These are phyloP conservation scores for Penicillium samsonianum DNA, from an alignment of 495 filamentous ascomycete species.

Conservation along the genomic window DNA sequence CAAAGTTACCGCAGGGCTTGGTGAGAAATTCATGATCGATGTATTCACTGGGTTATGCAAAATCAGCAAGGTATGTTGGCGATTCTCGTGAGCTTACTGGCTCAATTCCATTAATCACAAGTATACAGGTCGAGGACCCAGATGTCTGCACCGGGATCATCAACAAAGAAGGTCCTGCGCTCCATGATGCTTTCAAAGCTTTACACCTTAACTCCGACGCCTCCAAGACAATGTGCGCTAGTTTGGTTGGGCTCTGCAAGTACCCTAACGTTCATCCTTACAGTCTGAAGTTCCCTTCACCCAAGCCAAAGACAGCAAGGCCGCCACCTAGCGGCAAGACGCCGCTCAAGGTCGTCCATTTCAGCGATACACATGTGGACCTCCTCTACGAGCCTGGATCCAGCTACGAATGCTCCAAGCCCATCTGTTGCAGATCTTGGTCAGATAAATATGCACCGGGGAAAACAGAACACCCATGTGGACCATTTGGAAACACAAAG, in stretches of 20 bases:
- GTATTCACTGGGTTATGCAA: slow-evolving; percentile 50
- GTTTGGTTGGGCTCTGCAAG: slow-evolving; percentile 50
- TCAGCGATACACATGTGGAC: slow-evolving; percentile 59
- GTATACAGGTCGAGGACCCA: slow-evolving; percentile 38
- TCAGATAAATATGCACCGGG: slow-evolving; percentile 44
- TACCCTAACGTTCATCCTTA: slow-evolving; percentile 46
- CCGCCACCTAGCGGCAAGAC: slow-evolving; percentile 46
- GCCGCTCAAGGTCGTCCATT: slow-evolving; percentile 55
- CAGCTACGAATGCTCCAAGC: slow-evolving; percentile 54
- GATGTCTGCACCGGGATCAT: slow-evolving; percentile 54
- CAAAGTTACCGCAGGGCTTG: slow-evolving; percentile 44
- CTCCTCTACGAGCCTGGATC: slow-evolving; percentile 51
- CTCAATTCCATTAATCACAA: neutral
- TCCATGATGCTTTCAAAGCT: slow-evolving; percentile 47
- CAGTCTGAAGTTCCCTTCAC: slow-evolving; percentile 46
- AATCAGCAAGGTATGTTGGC: slow-evolving; percentile 37
- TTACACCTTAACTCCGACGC: slow-evolving; percentile 50
- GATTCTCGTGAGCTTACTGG: neutral
- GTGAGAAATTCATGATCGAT: slow-evolving; percentile 42
- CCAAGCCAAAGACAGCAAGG: slow-evolving; percentile 40
- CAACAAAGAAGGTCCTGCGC: slow-evolving; percentile 49
- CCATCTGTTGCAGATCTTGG: slow-evolving; percentile 57
- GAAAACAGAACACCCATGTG: slow-evolving; percentile 45
- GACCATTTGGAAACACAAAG: slow-evolving; percentile 48
- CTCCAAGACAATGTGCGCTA: slow-evolving; percentile 49